A percentile compares a stretch with the other conserved stretches of the same genome.
Evolutionary conservation across 495 filamentous ascomycete genomes (phyloP).

Genomic region (Bacidia rubella): DNA sequence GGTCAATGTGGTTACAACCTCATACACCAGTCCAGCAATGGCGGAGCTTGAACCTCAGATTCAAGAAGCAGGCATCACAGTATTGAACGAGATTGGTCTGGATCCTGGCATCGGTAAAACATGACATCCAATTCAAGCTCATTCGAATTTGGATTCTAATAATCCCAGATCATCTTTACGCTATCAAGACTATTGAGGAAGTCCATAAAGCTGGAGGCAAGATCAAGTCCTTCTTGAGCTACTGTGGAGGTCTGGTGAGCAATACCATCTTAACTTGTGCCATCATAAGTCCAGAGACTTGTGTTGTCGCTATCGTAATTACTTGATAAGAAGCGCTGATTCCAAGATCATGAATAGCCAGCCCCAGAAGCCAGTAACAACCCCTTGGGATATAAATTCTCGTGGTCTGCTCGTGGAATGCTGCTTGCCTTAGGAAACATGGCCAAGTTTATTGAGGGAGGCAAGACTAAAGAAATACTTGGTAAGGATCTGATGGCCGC

Average conservation of each 20-base stretch:
- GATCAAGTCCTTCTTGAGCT: slow-evolving; percentile 68
- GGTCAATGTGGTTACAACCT: slow-evolving; percentile 95
- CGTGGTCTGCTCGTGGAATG: slow-evolving; percentile 74
- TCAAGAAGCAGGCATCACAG: slow-evolving; percentile 89
- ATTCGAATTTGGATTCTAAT: background rate
- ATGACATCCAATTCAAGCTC: background rate
- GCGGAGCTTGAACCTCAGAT: slow-evolving; percentile 65
- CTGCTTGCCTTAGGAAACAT: slow-evolving; percentile 73
- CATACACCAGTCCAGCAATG: slow-evolving; percentile 88
- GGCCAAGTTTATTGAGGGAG: slow-evolving; percentile 67
- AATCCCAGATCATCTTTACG: slow-evolving; percentile 56
- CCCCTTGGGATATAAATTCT: slow-evolving; percentile 94
- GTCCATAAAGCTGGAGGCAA: slow-evolving; percentile 72
- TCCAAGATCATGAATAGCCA: background rate
- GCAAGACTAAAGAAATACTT: slow-evolving; percentile 48
- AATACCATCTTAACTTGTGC: too few relatives aligned
- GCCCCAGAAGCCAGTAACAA: slow-evolving; percentile 61
- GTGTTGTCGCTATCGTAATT: too few relatives aligned
- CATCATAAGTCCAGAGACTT: too few relatives aligned
- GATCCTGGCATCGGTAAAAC: slow-evolving; percentile 28
- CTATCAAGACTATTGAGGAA: slow-evolving; percentile 77
- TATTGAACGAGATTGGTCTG: slow-evolving; percentile 95
- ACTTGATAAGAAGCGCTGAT: background rate
- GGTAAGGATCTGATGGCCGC: slow-evolving; percentile 67
- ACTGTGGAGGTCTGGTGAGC: slow-evolving; percentile 82